Evolutionary conservation across 345 rosid species (phyloP), one percentile per base, ranked within the genome.

Genomic region (Jatropha curcas): DNA sequence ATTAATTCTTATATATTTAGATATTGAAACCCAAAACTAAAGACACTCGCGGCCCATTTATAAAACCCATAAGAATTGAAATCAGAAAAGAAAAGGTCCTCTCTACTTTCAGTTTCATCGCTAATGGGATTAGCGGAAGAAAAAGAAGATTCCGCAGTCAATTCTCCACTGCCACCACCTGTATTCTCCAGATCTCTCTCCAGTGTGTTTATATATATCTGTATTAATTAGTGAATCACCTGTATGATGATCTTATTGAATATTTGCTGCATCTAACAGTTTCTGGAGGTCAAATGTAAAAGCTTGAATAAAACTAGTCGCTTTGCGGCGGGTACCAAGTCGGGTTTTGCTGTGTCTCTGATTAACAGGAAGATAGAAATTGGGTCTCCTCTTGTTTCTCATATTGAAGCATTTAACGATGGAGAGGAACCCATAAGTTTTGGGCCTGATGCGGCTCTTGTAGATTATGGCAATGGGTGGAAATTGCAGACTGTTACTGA

Each of bases 371-470:
- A 88, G 76, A 76, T 89, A 65, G 89, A 72, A 63, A 27, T n/a
- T n/a, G 83, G 82, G 34, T 58, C 55, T 27, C 78, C 88, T 1
- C 57, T 74, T 59, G 92, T 82, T 17, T 55, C 81, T 24, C 76
- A 83, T 78, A 86, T 94, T 12, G 97, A 89, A 85, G 90, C 97
- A 0, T 80, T 68, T 7, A 94, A 87, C 68, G 86, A 77, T 45
- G 93, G 89, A 7, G 96, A 92, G 61, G 96, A 94, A 60, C 86
- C 92, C 4, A 76, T 94, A 48, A 83, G 79, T 78, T 94, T 94
- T 71, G 98, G 97, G 17, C 92, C 90, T 27, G 84, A 77, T 82
- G 90, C 92, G 6, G 71, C 67, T 76, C 94, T 92, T 78, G 89
- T 82, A 8, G 67, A 79, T 75, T 94, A 83, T 67, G 96, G 94